Base-by-base conservation (phyloP, 805 yeast species). In the Clavispora asparagi region DNA sequence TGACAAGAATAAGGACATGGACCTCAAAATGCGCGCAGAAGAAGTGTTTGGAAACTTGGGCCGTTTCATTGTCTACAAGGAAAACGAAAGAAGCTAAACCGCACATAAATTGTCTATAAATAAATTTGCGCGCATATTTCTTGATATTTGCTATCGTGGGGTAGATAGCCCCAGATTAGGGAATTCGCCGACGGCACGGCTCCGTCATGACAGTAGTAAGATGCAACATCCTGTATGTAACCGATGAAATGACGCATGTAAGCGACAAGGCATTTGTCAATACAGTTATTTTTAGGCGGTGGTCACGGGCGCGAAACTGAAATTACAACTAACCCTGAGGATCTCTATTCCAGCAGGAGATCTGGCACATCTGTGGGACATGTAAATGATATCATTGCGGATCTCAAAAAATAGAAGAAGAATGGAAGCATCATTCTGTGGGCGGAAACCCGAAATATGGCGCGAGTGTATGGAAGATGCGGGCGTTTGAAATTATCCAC, bases 21-120 rank as follows among this genome's bases (percentile, higher is more conserved):
- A 68, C 38, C 70, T 87, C 55, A 84, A 87, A 61, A 69, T 63
- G 16, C 75, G 73, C 51, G 87, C 84, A 31, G 86, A 82, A 43
- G 94, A 86, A 48, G 81, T 85, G 1, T 70, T 79, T 54, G 62
- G 65, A 39, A 90, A 87, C 53, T 66, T 92, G 53, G 81, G 76
- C 12, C 72, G 95, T 49, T 92, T 94, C 62, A 79, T 92, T 45
- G 78, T 77, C 46, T 92, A 92, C 67, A 92, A 94, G 47, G 52
- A 52, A 32, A 50, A 48, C 17, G 74, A 70, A 48, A 47, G 60
- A 43, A 38, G 46, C 11, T 56, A 54, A 32, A 7, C 6, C 12
- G 25, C n/a, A 33, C 4, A 6, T 17, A 33, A 5, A 6, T 16
- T 16, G 13, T 16, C 13, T 33, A 33, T 17, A n/a, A 33, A 33